Conservation (phyloP, 352 stramenopile genomes). For the Pythium pectinolyticum region DNA sequence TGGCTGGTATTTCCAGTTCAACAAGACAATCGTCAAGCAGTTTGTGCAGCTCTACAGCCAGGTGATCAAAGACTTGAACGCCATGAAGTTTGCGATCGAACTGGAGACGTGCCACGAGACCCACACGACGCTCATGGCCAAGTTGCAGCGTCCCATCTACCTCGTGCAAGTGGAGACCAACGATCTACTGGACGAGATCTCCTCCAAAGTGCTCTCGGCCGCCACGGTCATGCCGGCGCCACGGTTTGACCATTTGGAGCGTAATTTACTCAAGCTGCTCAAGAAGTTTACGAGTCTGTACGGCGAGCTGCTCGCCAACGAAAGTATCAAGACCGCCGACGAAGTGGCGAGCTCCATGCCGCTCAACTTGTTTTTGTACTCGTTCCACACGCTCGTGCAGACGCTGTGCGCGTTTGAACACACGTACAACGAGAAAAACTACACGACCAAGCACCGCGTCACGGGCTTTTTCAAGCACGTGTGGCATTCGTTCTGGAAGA, state of each 20-base stretch:
- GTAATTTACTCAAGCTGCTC: constrained; percentile 51
- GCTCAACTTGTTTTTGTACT: constrained; percentile 81
- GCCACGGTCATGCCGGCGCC: constrained; percentile 37
- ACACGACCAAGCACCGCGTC: constrained; percentile 49
- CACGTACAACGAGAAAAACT: constrained; percentile 74
- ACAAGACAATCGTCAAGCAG: constrained; percentile 70
- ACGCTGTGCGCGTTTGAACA: constrained; percentile 67
- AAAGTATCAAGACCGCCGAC: constrained; percentile 40
- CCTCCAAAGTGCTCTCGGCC: constrained; percentile 29
- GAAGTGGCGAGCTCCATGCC: constrained; percentile 72
- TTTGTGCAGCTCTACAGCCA: constrained; percentile 62
- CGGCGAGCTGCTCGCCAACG: constrained; percentile 38
- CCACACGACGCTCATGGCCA: constrained; percentile 59
- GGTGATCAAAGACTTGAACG: constrained; percentile 56
- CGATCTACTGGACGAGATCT: constrained; percentile 71
- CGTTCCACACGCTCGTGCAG: constrained; percentile 66
- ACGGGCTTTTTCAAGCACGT: constrained; percentile 51
- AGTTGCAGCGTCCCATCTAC: constrained; percentile 69
- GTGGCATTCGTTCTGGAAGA: constrained; percentile 37
- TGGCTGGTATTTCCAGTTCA: constrained; percentile 56
- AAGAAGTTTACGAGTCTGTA: constrained; percentile 61
- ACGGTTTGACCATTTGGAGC: constrained; percentile 54
- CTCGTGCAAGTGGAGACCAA: constrained; percentile 64
- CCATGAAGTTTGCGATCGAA: constrained; percentile 77
- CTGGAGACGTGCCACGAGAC: constrained; percentile 61